A percentile compares a stretch with the other conserved stretches of the same genome.
Evolutionary conservation across 768 basidiomycete species (phyloP).

Genomic region (Mycena crocata): DNA sequence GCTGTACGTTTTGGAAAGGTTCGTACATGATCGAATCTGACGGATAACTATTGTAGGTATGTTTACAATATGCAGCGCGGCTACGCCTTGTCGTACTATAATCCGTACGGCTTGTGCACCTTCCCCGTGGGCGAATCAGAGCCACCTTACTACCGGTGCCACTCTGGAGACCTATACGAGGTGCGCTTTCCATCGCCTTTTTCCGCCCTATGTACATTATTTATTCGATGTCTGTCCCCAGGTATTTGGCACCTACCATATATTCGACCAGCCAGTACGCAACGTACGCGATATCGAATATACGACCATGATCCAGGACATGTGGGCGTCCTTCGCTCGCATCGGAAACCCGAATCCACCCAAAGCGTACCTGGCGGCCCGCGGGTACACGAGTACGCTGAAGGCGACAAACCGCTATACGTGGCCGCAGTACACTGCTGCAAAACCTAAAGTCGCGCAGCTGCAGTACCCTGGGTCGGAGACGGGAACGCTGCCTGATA

Average conservation of each 20-base stretch:
- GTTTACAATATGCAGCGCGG: conserved; percentile 32
- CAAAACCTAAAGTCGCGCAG: conserved; percentile 3
- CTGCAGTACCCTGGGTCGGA: conserved; percentile 15
- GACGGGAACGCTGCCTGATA: conserved; percentile 11
- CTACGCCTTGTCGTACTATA: conserved; percentile 31
- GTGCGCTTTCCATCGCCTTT: neutral
- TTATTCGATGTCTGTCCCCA: neutral
- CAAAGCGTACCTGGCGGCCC: conserved; percentile 49
- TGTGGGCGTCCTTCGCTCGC: conserved; percentile 60
- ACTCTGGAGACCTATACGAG: conserved; percentile 36
- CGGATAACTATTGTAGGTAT: conserved; percentile 15
- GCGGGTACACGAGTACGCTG: conserved; percentile 53
- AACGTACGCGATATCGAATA: conserved; percentile 26
- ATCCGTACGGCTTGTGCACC: conserved; percentile 31
- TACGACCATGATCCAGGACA: conserved; percentile 47
- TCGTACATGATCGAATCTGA: neutral
- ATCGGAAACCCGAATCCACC: conserved; percentile 61
- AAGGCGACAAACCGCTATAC: conserved; percentile 34
- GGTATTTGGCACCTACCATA: conserved; percentile 36
- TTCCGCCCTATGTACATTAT: neutral
- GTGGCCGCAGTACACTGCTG: conserved; percentile 18
- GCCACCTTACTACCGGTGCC: conserved; percentile 35
- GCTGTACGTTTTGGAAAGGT: conserved; percentile 11
- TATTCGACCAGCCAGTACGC: conserved; percentile 34
- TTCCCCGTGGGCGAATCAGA: conserved; percentile 32